Percentiles rank a stretch among this genome's conserved stretches.
These are phyloP conservation scores for Populus ilicifolia DNA, from an alignment of 345 rosid species.

Conservation along the genomic window DNA sequence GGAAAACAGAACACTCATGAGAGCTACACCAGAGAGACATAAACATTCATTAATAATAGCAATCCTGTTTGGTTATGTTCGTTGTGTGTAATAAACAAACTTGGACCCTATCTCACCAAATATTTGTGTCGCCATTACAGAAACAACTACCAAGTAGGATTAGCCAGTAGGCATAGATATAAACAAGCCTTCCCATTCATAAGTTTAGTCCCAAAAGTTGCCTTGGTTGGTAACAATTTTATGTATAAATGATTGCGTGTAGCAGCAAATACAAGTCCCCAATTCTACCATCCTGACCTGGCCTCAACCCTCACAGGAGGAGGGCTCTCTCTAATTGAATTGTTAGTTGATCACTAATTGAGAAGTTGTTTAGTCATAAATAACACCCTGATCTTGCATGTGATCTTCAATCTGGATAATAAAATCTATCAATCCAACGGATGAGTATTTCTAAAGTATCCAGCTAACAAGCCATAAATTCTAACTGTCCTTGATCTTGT, in stretches of 20 bases:
- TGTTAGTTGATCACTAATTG: not conserved
- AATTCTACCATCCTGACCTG: not conserved
- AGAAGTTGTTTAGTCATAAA: not conserved
- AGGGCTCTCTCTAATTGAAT: not conserved
- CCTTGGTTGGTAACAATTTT: too few relatives aligned
- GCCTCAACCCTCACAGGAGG: not conserved
- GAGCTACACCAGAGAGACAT: too few relatives aligned
- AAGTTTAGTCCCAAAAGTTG: too few relatives aligned
- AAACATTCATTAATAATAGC: too few relatives aligned
- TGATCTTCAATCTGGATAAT: not conserved
- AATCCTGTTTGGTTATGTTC: not conserved
- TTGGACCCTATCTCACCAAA: slow-evolving; percentile 9
- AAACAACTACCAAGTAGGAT: slow-evolving; percentile 1
- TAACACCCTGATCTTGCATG: not conserved
- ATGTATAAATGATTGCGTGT: not conserved
- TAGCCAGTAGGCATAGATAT: too few relatives aligned
- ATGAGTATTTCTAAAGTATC: not conserved
- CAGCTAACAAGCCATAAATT: not conserved
- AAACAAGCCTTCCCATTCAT: too few relatives aligned
- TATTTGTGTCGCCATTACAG: not conserved
- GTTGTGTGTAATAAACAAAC: slow-evolving; percentile 1
- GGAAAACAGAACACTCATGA: too few relatives aligned
- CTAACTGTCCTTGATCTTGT: not conserved
- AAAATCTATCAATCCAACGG: not conserved
- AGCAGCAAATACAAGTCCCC: not conserved